Evolutionary conservation across 805 yeast genomes (phyloP), one percentile per base, ranked within the genome.

Genomic region (Ogataea methylovora): DNA sequence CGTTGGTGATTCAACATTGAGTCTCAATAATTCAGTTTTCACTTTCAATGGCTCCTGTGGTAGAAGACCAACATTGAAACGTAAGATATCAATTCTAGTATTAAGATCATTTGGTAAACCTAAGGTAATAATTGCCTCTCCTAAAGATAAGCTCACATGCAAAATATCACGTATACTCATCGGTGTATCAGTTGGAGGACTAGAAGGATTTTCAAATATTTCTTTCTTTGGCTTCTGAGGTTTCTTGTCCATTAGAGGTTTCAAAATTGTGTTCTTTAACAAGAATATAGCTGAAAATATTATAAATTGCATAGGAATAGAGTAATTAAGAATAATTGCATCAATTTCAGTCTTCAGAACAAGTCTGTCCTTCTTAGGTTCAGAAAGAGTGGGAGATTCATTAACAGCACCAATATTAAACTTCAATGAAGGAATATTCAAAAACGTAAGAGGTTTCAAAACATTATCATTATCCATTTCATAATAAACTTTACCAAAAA

Each of bases 1-100:
- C 0, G 67, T 56, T 1, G 82, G 79, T 0, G 81, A 75, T 33
- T 71, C 74, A 1, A 71, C 71, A 38, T 76, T 60, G 4, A 69
- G 34, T 32, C 82, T 56, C 3, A 61, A 34, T 31, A 63, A 58
- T 8, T 48, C 44, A 22, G 48, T 43, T 6, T 32, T 30, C 2
- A 60, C 13, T 4, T 8, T 27, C 12, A 43, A 49, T 1, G 49
- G 38, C 2, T 41, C 33, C 7, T 49, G 39, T 7, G 43, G 42
- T 1, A 54, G 39, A 13, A 41, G 13, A 5, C 38, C 30, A 1
- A 58, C 31, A 13, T 37, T 47, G 1, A 55, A 27, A 6, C 51
- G 53, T 7, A 63, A 52, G 0, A 62, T 19, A 41, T 78, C 83
- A 1, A 73, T 9, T 42, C 68, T 68, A 13, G 72, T 43, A 18